Conservation (phyloP, 257 asterid species). For the Lantana camara region DNA sequence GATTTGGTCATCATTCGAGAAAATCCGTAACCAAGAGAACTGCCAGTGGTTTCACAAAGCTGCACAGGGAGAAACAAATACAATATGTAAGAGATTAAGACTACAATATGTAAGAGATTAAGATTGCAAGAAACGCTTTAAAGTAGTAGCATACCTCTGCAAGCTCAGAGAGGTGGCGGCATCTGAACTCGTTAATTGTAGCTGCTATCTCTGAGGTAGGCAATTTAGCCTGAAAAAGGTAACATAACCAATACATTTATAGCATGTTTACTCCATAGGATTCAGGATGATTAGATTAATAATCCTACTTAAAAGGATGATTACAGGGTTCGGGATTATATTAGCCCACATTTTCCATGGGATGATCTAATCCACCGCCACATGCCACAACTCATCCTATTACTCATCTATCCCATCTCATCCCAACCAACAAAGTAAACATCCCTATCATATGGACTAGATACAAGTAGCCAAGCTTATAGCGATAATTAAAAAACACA, state of each 20-base stretch:
- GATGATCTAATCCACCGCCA: too few relatives aligned
- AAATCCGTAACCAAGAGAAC: constrained; percentile 96
- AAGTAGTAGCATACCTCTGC: constrained; percentile 66
- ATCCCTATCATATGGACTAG: too few relatives aligned
- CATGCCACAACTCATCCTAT: too few relatives aligned
- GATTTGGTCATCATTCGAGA: constrained; percentile 64
- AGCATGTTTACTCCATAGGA: too few relatives aligned
- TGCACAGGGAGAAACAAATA: constrained; percentile 36
- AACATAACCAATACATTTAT: neutral
- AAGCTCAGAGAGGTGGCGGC: constrained; percentile 98
- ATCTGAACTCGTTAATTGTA: constrained; percentile 89
- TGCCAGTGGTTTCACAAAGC: constrained; percentile 86
- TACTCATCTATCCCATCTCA: too few relatives aligned
- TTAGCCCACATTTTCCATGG: too few relatives aligned
- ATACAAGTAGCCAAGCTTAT: too few relatives aligned
- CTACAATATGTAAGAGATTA: neutral
- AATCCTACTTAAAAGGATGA: too few relatives aligned
- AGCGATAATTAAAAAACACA: too few relatives aligned
- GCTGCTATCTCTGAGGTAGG: constrained; percentile 93
- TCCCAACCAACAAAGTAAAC: too few relatives aligned
- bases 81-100: neutral
- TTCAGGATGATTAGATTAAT: too few relatives aligned
- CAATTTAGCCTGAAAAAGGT: constrained; percentile 69
- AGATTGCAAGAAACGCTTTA: neutral
- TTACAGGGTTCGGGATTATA: too few relatives aligned